phyloP scores from a whole-genome alignment of 371 early-diverging fungal genomes.

The Haplosporangium sp. region DNA sequence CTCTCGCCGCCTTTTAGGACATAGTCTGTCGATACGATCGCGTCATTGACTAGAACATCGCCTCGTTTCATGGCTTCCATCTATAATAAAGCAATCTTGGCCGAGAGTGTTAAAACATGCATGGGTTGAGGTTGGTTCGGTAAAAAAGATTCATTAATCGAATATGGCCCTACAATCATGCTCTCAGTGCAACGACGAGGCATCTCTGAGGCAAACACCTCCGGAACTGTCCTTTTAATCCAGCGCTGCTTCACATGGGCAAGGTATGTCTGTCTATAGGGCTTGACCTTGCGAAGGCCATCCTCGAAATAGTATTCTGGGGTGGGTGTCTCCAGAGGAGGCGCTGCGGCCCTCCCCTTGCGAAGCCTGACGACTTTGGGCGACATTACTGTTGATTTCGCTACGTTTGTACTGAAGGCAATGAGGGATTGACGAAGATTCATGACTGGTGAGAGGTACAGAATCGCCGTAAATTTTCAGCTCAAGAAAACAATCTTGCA shows the following conservation, averaged over 20 bases:
- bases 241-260: conserved; percentile 52
- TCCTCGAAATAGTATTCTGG: conserved; percentile 44
- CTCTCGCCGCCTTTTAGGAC: conserved; percentile 47
- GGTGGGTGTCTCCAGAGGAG: conserved; percentile 4
- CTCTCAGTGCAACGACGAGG: conserved; percentile 38
- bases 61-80: conserved; percentile 49
- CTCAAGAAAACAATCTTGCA: not conserved
- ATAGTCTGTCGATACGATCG: conserved; percentile 29
- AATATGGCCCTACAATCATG: conserved; percentile 41
- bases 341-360: conserved; percentile 5
- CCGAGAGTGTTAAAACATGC: not conserved
- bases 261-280: conserved; percentile 39
- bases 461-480: not conserved
- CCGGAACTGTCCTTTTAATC: conserved; percentile 38
- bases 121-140: not conserved
- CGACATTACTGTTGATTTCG: conserved; percentile 1
- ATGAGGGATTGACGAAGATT: not conserved
- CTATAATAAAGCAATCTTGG: conserved; percentile 1
- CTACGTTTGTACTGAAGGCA: not conserved
- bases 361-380: conserved; percentile 29
- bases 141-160: not conserved
- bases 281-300: conserved; percentile 47
- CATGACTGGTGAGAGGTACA: not conserved
- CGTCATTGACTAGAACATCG: conserved; percentile 46
- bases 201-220: conserved; percentile 54